Percentiles rank a stretch among this genome's conserved stretches.
Conservation (phyloP, 2,329 filamentous ascomycete species). For the Neospermospora avenae region DNA sequence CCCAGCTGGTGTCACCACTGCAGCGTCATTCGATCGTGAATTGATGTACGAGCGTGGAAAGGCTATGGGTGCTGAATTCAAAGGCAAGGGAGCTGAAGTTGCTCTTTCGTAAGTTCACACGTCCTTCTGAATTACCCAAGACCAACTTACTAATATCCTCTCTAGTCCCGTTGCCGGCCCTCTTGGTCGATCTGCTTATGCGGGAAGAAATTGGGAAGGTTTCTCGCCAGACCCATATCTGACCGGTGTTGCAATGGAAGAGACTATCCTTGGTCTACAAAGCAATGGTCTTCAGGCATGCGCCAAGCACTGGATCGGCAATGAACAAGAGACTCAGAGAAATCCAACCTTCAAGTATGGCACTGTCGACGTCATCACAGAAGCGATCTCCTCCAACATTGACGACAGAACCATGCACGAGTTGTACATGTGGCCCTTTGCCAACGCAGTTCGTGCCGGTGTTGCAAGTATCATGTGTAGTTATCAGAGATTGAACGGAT, state of each 20-base stretch:
- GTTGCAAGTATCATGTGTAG: slow-evolving; percentile 79
- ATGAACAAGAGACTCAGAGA: slow-evolving; percentile 61
- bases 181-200: slow-evolving; percentile 61
- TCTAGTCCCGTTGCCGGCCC: slow-evolving; percentile 53
- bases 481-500: slow-evolving; percentile 70
- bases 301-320: slow-evolving; percentile 61
- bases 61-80: slow-evolving; percentile 75
- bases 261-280: slow-evolving; percentile 58
- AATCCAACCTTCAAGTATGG: slow-evolving; percentile 27
- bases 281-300: slow-evolving; percentile 46
- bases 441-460: slow-evolving; percentile 71
- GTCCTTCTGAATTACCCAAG: slow-evolving; percentile 54
- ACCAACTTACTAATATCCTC: neutral
- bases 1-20: slow-evolving; percentile 65
- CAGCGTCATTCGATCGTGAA: slow-evolving; percentile 72
- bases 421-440: slow-evolving; percentile 83
- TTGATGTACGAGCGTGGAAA: slow-evolving; percentile 65
- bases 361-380: slow-evolving; percentile 46
- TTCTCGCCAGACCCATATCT: slow-evolving; percentile 34
- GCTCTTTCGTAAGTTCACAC: slow-evolving; percentile 49
- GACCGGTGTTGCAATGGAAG: slow-evolving; percentile 57
- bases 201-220: slow-evolving; percentile 65
- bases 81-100: slow-evolving; percentile 74
- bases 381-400: slow-evolving; percentile 70
- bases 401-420: slow-evolving; percentile 72